These are phyloP conservation scores for Penicillium sp. DNA, from an alignment of 2,329 filamentous ascomycete genomes.

Conservation along the genomic window DNA sequence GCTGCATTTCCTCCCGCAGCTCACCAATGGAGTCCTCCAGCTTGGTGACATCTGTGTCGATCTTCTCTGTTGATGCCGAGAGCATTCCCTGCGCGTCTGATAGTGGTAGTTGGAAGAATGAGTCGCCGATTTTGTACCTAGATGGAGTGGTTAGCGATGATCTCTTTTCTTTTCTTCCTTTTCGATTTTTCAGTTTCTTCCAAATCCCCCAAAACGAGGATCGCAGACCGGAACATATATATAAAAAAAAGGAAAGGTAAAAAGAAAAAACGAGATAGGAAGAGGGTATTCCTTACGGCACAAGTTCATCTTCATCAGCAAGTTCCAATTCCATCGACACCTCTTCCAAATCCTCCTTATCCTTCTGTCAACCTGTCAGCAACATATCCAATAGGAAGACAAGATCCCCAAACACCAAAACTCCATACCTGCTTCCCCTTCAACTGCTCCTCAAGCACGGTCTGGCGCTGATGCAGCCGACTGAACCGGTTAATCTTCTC, in stretches of 20 bases:
- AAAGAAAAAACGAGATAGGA: background rate
- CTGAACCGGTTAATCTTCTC: conserved; percentile 99
- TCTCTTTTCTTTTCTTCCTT: background rate
- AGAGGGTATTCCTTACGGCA: conserved; percentile 67
- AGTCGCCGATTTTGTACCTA: conserved; percentile 95
- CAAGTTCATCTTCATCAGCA: conserved; percentile 88
- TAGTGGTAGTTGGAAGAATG: conserved; percentile 84
- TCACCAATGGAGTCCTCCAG: conserved; percentile 74
- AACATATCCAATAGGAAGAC: background rate
- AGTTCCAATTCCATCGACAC: conserved; percentile 87
- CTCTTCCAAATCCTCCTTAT: conserved; percentile 97
- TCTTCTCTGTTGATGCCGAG: conserved; percentile 63
- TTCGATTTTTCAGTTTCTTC: background rate
- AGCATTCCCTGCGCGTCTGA: conserved; percentile 85
- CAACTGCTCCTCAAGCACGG: conserved; percentile 74
- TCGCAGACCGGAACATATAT: background rate
- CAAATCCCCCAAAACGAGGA: background rate
- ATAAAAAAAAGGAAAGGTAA: conserved; percentile 3
- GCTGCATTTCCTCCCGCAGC: conserved; percentile 80
- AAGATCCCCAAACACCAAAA: background rate
- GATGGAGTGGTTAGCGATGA: conserved; percentile 5
- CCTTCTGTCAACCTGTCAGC: conserved; percentile 63
- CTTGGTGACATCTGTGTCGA: conserved; percentile 71
- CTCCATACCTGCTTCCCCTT: conserved; percentile 64
- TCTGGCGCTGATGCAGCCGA: conserved; percentile 83